Percentiles rank a stretch among this genome's conserved stretches.
phyloP scores from a whole-genome alignment of 208 protist species.

The Acanthamoeba royreba region DNA sequence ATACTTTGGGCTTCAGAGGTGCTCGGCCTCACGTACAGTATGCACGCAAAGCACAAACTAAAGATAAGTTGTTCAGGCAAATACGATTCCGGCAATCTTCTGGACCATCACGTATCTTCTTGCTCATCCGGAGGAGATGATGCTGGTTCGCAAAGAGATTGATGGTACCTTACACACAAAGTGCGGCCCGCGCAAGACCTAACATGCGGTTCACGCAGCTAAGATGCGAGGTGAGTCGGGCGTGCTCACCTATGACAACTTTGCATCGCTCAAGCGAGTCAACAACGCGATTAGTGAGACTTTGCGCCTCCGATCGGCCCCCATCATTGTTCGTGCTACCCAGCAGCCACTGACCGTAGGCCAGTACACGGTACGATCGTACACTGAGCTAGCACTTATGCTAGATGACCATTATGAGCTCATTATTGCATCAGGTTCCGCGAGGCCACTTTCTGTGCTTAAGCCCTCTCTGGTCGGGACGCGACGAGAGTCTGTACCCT shows the following conservation, averaged over 20 bases:
- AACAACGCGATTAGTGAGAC: not conserved
- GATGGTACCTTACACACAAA: too few species aligned
- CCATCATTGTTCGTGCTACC: slow-evolving; percentile 5
- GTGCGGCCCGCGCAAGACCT: not conserved
- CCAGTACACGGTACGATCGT: not conserved
- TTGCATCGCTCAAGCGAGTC: not conserved
- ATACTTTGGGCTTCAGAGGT: not conserved
- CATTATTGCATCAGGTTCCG: not conserved
- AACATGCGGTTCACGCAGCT: not conserved
- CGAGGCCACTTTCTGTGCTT: not conserved
- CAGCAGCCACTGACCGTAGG: not conserved
- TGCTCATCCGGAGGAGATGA: not conserved
- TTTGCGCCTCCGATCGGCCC: not conserved
- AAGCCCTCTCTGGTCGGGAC: not conserved
- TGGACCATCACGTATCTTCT: slow-evolving; percentile 25
- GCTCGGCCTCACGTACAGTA: not conserved
- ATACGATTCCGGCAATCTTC: slow-evolving; percentile 20
- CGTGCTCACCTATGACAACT: not conserved
- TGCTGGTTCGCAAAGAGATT: not conserved
- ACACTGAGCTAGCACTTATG: not conserved
- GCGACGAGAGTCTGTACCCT: not conserved
- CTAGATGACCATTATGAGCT: not conserved
- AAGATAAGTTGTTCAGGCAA: not conserved
- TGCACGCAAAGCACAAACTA: not conserved
- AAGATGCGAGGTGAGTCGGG: not conserved